Evolutionary conservation across 805 yeast genomes (phyloP).

Genomic region (Millerago galiae): DNA sequence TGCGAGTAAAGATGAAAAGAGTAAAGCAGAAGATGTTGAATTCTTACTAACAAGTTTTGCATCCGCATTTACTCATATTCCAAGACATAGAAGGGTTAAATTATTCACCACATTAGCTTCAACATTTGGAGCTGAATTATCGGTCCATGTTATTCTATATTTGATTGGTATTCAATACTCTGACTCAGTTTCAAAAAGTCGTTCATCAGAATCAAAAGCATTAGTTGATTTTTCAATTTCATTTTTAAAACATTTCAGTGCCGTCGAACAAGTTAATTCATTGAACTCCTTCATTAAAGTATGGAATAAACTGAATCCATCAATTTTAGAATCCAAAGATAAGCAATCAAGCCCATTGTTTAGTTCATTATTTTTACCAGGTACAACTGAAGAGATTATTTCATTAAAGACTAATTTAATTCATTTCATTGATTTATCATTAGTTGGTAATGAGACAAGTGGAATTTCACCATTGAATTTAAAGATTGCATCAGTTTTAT

Average conservation of each 20-base stretch:
- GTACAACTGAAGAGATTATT: slow-evolving; percentile 41
- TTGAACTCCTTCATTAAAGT: slow-evolving; percentile 43
- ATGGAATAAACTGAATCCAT: slow-evolving; percentile 41
- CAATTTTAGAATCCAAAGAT: slow-evolving; percentile 15
- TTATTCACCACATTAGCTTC: slow-evolving; percentile 71
- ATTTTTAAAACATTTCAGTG: slow-evolving; percentile 61
- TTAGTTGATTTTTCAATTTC: slow-evolving; percentile 67
- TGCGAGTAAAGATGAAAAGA: slow-evolving; percentile 26
- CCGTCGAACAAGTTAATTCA: slow-evolving; percentile 60
- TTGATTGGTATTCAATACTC: slow-evolving; percentile 78
- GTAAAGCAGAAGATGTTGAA: slow-evolving; percentile 62
- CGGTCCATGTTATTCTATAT: slow-evolving; percentile 68
- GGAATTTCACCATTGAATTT: slow-evolving; percentile 45
- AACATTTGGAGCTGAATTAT: slow-evolving; percentile 61
- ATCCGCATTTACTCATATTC: slow-evolving; percentile 93
- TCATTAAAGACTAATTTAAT: slow-evolving; percentile 45
- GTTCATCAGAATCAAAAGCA: slow-evolving; percentile 58
- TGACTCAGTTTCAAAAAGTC: slow-evolving; percentile 45
- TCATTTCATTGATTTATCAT: slow-evolving; percentile 44
- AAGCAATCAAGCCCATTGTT: slow-evolving; percentile 49
- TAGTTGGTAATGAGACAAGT: slow-evolving; percentile 28
- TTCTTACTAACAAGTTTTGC: slow-evolving; percentile 82
- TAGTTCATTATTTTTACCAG: slow-evolving; percentile 51
- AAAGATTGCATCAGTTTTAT: slow-evolving; percentile 44
- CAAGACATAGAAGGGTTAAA: slow-evolving; percentile 90